Conservation (phyloP, 148 eudicot species). For the Chenopodium suecicum region DNA sequence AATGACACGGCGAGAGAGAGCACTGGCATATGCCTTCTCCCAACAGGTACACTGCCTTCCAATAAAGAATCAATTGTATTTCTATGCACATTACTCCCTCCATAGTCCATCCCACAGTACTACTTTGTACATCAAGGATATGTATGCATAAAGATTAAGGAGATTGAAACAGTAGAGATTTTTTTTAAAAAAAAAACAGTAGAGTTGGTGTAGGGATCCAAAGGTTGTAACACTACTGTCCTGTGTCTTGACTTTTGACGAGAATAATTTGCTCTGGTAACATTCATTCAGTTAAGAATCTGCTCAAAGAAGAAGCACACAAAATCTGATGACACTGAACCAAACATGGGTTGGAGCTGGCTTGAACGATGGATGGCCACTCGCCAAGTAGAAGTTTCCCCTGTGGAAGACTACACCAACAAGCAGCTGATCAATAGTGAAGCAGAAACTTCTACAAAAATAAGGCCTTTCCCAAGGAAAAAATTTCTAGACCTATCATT, state of each 20-base stretch:
- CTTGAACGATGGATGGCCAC: constrained; percentile 96
- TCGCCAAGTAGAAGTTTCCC: constrained; percentile 49
- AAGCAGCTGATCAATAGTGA: constrained; percentile 35
- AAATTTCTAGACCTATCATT: constrained; percentile 43
- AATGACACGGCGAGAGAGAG: constrained; percentile 84
- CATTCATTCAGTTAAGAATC: constrained; percentile 49
- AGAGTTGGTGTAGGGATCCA: background rate
- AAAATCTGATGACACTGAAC: constrained; percentile 43
- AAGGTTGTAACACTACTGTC: background rate
- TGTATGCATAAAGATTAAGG: background rate
- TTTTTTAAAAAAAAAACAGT: too few species aligned
- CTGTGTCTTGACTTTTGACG: background rate
- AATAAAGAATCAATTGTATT: background rate
- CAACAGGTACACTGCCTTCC: constrained; percentile 57
- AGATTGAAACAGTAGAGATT: background rate
- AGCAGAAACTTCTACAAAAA: constrained; percentile 25
- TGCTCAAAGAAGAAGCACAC: constrained; percentile 68
- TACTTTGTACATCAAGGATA: background rate
- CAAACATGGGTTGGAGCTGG: constrained; percentile 80
- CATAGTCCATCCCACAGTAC: background rate
- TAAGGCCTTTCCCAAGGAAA: constrained; percentile 29
- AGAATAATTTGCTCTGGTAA: constrained; percentile 1
- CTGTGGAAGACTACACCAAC: constrained; percentile 34
- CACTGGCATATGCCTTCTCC: constrained; percentile 84
- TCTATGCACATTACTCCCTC: background rate